Evolutionary conservation across 306 rosid species (phyloP).

Genomic region (Abrus precatorius): DNA sequence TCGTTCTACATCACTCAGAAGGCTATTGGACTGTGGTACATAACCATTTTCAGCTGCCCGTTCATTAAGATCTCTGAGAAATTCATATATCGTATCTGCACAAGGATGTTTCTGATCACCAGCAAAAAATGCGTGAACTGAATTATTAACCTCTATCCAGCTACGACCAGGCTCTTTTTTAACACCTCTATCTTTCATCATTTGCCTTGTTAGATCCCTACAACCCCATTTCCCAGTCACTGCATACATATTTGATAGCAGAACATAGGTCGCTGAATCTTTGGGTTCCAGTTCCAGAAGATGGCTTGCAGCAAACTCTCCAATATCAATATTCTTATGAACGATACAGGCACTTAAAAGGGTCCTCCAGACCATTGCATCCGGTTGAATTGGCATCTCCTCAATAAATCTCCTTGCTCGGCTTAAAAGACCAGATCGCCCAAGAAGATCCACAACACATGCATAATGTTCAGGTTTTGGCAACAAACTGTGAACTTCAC

Average conservation of each 20-base stretch:
- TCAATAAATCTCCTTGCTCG: constrained; percentile 69
- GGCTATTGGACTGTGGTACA: constrained; percentile 58
- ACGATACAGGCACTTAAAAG: constrained; percentile 81
- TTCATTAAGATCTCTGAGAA: constrained; percentile 59
- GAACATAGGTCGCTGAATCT: constrained; percentile 91
- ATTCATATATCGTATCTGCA: constrained; percentile 67
- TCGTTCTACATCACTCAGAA: constrained; percentile 69
- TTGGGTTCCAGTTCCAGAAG: constrained; percentile 84
- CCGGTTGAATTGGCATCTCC: constrained; percentile 85
- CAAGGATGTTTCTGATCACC: constrained; percentile 80
- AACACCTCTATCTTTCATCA: constrained; percentile 86
- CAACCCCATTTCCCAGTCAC: constrained; percentile 76
- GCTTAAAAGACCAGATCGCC: constrained; percentile 77
- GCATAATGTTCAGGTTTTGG: constrained; percentile 90
- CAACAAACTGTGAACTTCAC: constrained; percentile 66
- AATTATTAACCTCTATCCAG: constrained; percentile 81
- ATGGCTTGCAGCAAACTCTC: constrained; percentile 83
- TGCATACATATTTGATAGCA: constrained; percentile 87
- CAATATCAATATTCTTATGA: constrained; percentile 77
- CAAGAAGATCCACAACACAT: constrained; percentile 85
- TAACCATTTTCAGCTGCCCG: constrained; percentile 71
- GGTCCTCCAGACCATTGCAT: constrained; percentile 90
- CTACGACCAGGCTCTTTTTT: constrained; percentile 92
- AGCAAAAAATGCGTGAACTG: constrained; percentile 78
- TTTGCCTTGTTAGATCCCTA: constrained; percentile 79